phyloP scores from a whole-genome alignment of 2,329 filamentous ascomycete genomes.

The Colletotrichum sp. region DNA sequence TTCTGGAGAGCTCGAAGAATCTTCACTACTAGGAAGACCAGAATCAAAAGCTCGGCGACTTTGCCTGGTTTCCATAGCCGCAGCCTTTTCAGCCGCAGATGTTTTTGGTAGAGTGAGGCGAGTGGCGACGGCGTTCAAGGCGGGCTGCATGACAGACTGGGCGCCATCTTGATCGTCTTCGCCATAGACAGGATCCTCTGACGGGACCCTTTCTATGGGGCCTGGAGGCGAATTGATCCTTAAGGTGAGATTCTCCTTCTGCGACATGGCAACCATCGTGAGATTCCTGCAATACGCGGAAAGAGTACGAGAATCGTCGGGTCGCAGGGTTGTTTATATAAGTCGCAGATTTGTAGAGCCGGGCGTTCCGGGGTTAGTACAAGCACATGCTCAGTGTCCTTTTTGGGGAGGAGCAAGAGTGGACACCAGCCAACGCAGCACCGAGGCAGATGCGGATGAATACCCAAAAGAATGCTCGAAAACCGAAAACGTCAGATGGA shows the following conservation, averaged over 20 bases:
- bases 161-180: constrained; percentile 56
- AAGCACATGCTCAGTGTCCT: constrained; percentile 20
- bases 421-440: constrained; percentile 13
- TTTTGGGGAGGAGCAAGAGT: constrained; percentile 11
- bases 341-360: constrained; percentile 4
- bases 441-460: constrained; percentile 10
- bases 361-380: constrained; percentile 14
- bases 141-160: constrained; percentile 63
- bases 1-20: constrained; percentile 18
- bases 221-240: not conserved
- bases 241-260: not conserved
- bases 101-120: constrained; percentile 60
- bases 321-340: not conserved
- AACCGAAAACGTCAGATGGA: not conserved
- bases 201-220: constrained; percentile 10
- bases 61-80: constrained; percentile 52
- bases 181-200: constrained; percentile 38
- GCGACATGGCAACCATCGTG: constrained; percentile 14
- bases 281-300: not conserved
- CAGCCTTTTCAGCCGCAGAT: constrained; percentile 62
- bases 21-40: constrained; percentile 3
- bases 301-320: not conserved
- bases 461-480: not conserved
- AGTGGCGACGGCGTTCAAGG: constrained; percentile 61
- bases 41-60: constrained; percentile 38